Evolutionary conservation across 495 filamentous ascomycete genomes (phyloP).

Genomic region (Lasiosphaeria miniovina): DNA sequence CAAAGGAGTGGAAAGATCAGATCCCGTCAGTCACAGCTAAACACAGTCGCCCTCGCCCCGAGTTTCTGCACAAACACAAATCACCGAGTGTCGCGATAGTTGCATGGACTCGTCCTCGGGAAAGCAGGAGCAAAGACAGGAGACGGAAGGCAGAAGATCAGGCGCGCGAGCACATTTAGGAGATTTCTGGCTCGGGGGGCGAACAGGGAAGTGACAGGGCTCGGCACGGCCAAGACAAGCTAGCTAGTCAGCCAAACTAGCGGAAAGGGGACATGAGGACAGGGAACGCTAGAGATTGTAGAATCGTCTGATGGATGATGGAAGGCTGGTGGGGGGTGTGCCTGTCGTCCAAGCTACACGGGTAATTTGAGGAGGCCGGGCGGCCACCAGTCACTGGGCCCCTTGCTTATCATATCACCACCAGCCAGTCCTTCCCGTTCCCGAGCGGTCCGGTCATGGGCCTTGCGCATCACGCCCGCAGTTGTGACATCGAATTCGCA

Average conservation of each 20-base stretch:
- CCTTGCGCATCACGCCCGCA: background rate
- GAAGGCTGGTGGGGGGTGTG: constrained; percentile 1
- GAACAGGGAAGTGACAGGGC: background rate
- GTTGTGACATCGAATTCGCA: background rate
- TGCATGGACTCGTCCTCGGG: background rate
- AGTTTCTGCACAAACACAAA: background rate
- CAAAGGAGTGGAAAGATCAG: constrained; percentile 2
- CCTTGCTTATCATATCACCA: background rate
- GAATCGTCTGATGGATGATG: background rate
- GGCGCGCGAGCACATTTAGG: background rate
- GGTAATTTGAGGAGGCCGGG: background rate
- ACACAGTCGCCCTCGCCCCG: background rate
- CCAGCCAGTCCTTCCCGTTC: background rate
- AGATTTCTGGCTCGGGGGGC: background rate
- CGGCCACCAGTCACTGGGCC: background rate
- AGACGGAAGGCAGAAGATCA: background rate
- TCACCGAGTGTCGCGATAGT: background rate
- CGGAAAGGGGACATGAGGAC: background rate
- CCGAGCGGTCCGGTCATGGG: background rate
- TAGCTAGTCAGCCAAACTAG: background rate
- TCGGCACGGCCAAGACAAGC: background rate
- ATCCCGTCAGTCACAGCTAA: background rate
- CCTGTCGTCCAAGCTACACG: background rate
- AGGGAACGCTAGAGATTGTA: background rate
- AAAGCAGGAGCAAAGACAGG: background rate